phyloP scores from a whole-genome alignment of 1,284 basidiomycete species.

The Rhodotorula sp. region DNA sequence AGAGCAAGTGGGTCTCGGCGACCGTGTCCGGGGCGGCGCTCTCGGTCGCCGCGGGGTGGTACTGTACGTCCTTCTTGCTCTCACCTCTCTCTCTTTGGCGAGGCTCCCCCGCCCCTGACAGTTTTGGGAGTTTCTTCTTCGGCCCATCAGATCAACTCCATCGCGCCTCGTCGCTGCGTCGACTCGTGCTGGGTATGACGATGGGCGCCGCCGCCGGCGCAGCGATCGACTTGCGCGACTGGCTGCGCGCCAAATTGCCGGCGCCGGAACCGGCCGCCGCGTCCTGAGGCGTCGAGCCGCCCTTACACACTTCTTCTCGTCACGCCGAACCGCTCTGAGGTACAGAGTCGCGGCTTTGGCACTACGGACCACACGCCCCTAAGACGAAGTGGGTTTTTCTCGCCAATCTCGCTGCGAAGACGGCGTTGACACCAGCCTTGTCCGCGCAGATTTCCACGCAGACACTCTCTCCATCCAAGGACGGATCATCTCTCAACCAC shows the following conservation, averaged over 20 bases:
- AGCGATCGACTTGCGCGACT: slow-evolving; percentile 32
- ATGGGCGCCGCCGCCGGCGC: slow-evolving; percentile 41
- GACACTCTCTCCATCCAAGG: too few relatives aligned
- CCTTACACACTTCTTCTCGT: too few relatives aligned
- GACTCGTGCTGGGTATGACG: slow-evolving; percentile 32
- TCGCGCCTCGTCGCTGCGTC: slow-evolving; percentile 15
- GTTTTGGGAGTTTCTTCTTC: neutral
- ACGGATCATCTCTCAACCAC: too few relatives aligned
- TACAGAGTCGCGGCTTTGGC: too few relatives aligned
- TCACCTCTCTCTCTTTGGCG: neutral
- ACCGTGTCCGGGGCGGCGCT: slow-evolving; percentile 27
- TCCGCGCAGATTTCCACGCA: too few relatives aligned
- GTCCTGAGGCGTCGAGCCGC: neutral
- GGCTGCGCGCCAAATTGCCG: slow-evolving; percentile 20
- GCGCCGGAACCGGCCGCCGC: neutral
- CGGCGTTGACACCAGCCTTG: too few relatives aligned
- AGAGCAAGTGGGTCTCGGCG: slow-evolving; percentile 29
- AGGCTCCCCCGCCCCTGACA: too few relatives aligned
- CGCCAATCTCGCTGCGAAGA: too few relatives aligned
- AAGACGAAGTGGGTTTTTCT: too few relatives aligned
- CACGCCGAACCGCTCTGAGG: neutral
- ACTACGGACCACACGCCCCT: too few relatives aligned
- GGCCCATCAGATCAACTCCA: slow-evolving; percentile 33
- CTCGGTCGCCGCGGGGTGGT: slow-evolving; percentile 25
- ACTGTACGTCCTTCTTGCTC: slow-evolving; percentile 38